phyloP scores from a whole-genome alignment of 441 rosid species.

The Corymbia calophylla region DNA sequence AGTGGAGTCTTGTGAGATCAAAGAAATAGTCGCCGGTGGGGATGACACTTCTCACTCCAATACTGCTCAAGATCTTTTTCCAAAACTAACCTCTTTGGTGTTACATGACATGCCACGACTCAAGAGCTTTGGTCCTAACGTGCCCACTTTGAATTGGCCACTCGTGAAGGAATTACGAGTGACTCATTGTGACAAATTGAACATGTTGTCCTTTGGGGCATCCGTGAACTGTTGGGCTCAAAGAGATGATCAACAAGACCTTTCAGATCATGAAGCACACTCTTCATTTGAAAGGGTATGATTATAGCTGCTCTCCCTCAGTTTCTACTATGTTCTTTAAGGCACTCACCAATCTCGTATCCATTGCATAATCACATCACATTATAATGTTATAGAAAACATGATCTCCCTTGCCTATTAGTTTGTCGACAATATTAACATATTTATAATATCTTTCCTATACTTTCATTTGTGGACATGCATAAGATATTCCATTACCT shows the following conservation, averaged over 20 bases:
- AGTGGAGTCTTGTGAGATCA: background rate
- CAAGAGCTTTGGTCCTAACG: accelerated
- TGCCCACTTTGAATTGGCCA: background rate
- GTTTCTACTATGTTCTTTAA: background rate
- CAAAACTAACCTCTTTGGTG: accelerated
- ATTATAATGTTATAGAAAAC: background rate
- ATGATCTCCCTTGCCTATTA: background rate
- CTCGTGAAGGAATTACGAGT: background rate
- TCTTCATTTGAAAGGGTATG: background rate
- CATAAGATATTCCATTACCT: background rate
- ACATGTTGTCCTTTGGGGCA: background rate
- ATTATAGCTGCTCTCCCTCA: accelerated
- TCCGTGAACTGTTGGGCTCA: background rate
- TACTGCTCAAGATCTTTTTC: background rate
- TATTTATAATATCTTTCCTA: background rate
- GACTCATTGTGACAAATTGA: background rate
- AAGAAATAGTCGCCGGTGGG: background rate
- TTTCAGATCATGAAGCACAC: accelerated
- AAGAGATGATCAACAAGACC: accelerated
- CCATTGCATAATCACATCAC: accelerated
- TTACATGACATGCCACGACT: background rate
- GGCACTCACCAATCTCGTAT: background rate
- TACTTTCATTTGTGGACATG: background rate
- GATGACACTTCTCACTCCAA: background rate
- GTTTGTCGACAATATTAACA: background rate